Evolutionary conservation across 2,329 filamentous ascomycete species (phyloP), one percentile per base, ranked within the genome.

Genomic region (Cyphellophora attinorum): DNA sequence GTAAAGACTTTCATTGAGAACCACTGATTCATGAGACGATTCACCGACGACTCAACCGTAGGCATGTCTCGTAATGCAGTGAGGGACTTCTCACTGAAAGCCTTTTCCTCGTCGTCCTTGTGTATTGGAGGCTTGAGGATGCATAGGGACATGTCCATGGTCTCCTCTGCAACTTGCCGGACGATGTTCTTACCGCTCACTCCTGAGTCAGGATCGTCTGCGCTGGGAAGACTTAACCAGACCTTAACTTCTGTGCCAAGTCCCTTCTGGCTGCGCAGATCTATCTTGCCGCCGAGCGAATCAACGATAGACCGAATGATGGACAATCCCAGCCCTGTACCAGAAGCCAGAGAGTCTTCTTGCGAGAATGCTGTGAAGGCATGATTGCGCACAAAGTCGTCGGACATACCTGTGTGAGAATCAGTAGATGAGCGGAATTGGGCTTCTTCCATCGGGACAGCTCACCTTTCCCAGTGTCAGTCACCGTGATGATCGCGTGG

Each of bases 361-460:
- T 84, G 79, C 0, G 59, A 55, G 36, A 63, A 63, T 2, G 60
- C 74, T 0, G 68, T 72, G 48, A 77, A 84, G 0, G 82, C 54
- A 11, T 68, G 65, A 6, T 72, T 67, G 13, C 68, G 62, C 8
- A 81, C 56, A 42, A 74, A 84, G 6, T 79, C 72, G 5, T 71
- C 61, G 0, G 68, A 68, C 19, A 84, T 84, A 2, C 79, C 80
- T n/a, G n/a, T n/a, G n/a, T n/a, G n/a, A n/a, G n/a, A n/a, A n/a
- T n/a, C n/a, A n/a, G n/a, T n/a, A n/a, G n/a, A n/a, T n/a, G n/a
- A n/a, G n/a, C n/a, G n/a, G n/a, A n/a, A n/a, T n/a, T n/a, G n/a
- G n/a, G n/a, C n/a, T n/a, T n/a, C n/a, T n/a, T n/a, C n/a, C n/a
- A n/a, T n/a, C n/a, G n/a, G n/a, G n/a, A n/a, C n/a, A n/a, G n/a